Conservation (phyloP, 2,329 filamentous ascomycete species). For the Pseudopithomyces chartarum region DNA sequence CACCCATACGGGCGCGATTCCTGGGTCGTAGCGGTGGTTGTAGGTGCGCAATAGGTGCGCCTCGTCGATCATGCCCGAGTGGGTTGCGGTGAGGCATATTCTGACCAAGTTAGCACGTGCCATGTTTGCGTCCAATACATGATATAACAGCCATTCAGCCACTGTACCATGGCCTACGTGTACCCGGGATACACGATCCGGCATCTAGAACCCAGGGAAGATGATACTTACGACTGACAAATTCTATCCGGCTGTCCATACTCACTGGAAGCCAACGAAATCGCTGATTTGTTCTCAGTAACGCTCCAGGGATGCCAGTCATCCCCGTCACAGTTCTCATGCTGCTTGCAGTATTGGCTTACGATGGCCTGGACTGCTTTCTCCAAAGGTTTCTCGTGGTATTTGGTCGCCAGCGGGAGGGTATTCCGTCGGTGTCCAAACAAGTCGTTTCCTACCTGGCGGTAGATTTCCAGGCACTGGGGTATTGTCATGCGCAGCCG, state of each 20-base stretch:
- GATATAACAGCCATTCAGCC: neutral
- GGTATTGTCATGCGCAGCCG: slow-evolving; percentile 55
- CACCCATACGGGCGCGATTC: slow-evolving; percentile 51
- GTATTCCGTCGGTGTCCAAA: slow-evolving; percentile 52
- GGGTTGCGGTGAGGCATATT: slow-evolving; percentile 56
- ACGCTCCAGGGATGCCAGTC: slow-evolving; percentile 53
- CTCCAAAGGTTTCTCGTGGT: slow-evolving; percentile 55
- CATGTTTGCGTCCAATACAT: neutral
- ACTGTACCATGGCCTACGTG: neutral
- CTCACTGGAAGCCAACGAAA: slow-evolving; percentile 6
- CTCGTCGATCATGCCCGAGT: slow-evolving; percentile 53
- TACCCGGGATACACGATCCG: neutral
- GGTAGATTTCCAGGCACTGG: slow-evolving; percentile 54
- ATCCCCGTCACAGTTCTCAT: slow-evolving; percentile 48
- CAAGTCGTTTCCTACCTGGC: slow-evolving; percentile 53
- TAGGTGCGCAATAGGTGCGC: slow-evolving; percentile 57
- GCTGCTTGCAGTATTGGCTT: slow-evolving; percentile 49
- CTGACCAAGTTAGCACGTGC: slow-evolving; percentile 12
- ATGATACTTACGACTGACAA: slow-evolving; percentile 43
- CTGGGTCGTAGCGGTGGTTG: slow-evolving; percentile 50
- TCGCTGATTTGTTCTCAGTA: slow-evolving; percentile 21
- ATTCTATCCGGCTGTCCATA: slow-evolving; percentile 35
- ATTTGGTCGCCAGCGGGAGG: slow-evolving; percentile 55
- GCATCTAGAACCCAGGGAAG: neutral
- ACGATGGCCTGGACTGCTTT: slow-evolving; percentile 54